Evolutionary conservation across 805 yeast genomes (phyloP), one percentile per base, ranked within the genome.

Genomic region (Hermanozyma aechmeae): DNA sequence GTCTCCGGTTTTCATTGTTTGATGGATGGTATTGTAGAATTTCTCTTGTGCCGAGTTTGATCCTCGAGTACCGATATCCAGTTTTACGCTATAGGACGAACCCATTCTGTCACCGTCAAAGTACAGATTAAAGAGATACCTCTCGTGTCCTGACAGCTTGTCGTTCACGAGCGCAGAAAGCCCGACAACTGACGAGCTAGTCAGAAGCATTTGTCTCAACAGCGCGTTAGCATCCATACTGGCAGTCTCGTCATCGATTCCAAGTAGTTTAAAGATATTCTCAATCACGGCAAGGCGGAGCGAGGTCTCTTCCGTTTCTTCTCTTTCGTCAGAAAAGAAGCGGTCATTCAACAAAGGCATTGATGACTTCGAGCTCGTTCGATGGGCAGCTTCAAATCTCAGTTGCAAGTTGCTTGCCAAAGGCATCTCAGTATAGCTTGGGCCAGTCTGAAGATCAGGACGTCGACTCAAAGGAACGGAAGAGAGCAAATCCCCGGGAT

Each of bases 401-500:
- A n/a, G n/a, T n/a, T n/a, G n/a, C n/a, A n/a, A n/a, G n/a, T n/a
- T n/a, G n/a, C n/a, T n/a, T n/a, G n/a, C n/a, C n/a, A n/a, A n/a
- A n/a, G n/a, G n/a, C n/a, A n/a, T n/a, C n/a, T n/a, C n/a, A n/a
- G n/a, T n/a, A n/a, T n/a, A n/a, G n/a, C n/a, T n/a, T n/a, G n/a
- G n/a, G n/a, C n/a, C n/a, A n/a, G n/a, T n/a, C n/a, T n/a, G n/a
- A n/a, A n/a, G n/a, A n/a, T n/a, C n/a, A n/a, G n/a, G n/a, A n/a
- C n/a, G n/a, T n/a, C n/a, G n/a, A n/a, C n/a, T 66, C 6, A 81
- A 50, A 1, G 94, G 92, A 1, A 79, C 95, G 31, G 79, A 81
- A 0, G 95, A 80, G 8, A 86, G 55, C 29, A 86, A 60, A 48
- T 85, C 95, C 16, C 95, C 95, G 0, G 95, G 95, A 44, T 80